Conservation (phyloP, 2,329 filamentous ascomycete genomes). For the Calonectria montana region DNA sequence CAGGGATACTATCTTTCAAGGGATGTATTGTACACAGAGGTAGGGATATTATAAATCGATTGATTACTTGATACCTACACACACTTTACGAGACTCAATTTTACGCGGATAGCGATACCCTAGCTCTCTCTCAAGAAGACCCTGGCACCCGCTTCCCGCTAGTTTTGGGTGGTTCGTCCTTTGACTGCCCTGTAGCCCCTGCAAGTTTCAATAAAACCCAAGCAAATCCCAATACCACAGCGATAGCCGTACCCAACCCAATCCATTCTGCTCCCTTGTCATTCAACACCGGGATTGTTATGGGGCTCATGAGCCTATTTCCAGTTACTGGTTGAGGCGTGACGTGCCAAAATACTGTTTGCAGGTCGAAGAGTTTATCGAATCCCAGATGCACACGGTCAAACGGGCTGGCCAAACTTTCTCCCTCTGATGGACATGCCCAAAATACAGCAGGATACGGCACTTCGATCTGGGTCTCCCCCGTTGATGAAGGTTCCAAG, state of each 20-base stretch:
- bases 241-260: constrained; percentile 66
- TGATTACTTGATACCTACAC: neutral
- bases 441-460: constrained; percentile 91
- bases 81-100: neutral
- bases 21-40: neutral
- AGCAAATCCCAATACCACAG: constrained; percentile 72
- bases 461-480: constrained; percentile 67
- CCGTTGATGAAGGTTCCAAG: constrained; percentile 69
- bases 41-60: neutral
- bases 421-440: constrained; percentile 79
- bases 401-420: constrained; percentile 84
- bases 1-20: too few species aligned
- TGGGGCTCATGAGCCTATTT: constrained; percentile 60
- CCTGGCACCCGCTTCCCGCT: constrained; percentile 34
- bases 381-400: constrained; percentile 88
- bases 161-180: constrained; percentile 1
- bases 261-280: constrained; percentile 61
- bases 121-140: neutral
- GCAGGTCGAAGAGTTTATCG: constrained; percentile 80
- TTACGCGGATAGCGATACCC: neutral
- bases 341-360: constrained; percentile 87
- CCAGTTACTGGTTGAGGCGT: constrained; percentile 58
- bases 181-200: constrained; percentile 20
- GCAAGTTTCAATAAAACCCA: constrained; percentile 75
- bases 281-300: constrained; percentile 75